These are phyloP conservation scores for Dothiorella sarmentorum DNA, from an alignment of 2,329 filamentous ascomycete species.

Conservation along the genomic window DNA sequence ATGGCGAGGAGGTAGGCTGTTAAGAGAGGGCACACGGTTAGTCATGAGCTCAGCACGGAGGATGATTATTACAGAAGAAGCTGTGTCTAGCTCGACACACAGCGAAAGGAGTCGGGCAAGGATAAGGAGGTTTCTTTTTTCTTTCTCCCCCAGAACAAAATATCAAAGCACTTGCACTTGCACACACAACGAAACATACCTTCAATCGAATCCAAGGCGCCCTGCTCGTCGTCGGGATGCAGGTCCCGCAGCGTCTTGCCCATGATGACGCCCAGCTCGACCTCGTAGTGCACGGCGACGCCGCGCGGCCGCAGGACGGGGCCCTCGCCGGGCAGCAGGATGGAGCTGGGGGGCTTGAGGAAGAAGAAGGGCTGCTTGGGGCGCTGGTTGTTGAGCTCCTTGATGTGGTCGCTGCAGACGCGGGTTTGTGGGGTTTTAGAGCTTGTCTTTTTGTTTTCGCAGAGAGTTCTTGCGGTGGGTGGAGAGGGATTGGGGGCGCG, in stretches of 20 bases:
- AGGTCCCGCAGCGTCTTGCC: constrained; percentile 77
- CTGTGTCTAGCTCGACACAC: no score
- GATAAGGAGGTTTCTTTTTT: no score
- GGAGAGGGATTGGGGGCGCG: constrained; percentile 15
- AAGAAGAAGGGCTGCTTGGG: constrained; percentile 99
- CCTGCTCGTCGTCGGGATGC: constrained; percentile 66
- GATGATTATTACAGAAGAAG: no score
- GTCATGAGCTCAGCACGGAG: no score
- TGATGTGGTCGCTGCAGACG: constrained; percentile 73
- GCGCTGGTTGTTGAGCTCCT: constrained; percentile 79
- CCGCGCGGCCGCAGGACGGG: constrained; percentile 79
- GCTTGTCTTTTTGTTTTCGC: no score
- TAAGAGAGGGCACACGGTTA: not conserved
- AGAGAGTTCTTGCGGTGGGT: constrained; percentile 20
- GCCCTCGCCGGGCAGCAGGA: constrained; percentile 74
- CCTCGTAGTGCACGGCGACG: constrained; percentile 87
- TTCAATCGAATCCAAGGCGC: constrained; percentile 77
- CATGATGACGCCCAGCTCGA: constrained; percentile 88
- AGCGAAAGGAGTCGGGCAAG: no score
- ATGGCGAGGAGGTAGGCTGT: constrained; percentile 84
- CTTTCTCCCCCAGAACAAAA: no score
- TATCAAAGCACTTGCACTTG: no score
- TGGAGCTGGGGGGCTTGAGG: constrained; percentile 86
- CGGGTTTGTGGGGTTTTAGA: no score
- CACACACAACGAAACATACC: constrained; percentile 51